Evolutionary conservation across 345 rosid genomes (phyloP).

Genomic region (Gossypium herbaceum): DNA sequence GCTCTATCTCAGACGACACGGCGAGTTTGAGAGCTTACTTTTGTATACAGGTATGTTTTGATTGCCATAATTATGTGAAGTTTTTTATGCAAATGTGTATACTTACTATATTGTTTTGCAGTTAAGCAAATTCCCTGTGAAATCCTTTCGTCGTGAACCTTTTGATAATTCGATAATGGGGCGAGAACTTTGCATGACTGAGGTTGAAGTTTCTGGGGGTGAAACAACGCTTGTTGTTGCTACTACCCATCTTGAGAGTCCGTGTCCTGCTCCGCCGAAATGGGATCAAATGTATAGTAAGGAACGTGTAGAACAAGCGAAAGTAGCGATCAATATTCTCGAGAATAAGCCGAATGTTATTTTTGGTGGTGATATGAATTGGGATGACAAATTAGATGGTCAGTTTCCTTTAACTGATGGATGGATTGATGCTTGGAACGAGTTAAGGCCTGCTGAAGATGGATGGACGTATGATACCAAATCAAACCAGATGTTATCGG

Average conservation of each 20-base stretch:
- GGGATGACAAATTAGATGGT: slow-evolving; percentile 91
- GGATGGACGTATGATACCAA: slow-evolving; percentile 95
- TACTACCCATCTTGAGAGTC: slow-evolving; percentile 98
- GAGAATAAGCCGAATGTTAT: slow-evolving; percentile 56
- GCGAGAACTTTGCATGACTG: slow-evolving; percentile 69
- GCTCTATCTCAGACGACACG: slow-evolving; percentile 50
- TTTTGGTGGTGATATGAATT: slow-evolving; percentile 92
- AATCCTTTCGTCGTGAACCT: slow-evolving; percentile 52
- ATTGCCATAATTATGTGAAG: background rate
- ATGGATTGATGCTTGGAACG: slow-evolving; percentile 82
- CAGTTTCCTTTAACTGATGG: slow-evolving; percentile 60
- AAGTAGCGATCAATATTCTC: slow-evolving; percentile 50
- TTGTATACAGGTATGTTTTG: slow-evolving; percentile 69
- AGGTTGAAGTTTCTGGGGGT: slow-evolving; percentile 55
- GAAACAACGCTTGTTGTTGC: slow-evolving; percentile 57
- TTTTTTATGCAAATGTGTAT: background rate
- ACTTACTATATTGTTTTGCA: slow-evolving; percentile 30
- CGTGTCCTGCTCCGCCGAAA: slow-evolving; percentile 83
- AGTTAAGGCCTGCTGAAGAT: slow-evolving; percentile 57
- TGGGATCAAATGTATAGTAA: slow-evolving; percentile 98
- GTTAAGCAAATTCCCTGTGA: slow-evolving; percentile 78
- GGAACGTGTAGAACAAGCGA: slow-evolving; percentile 83
- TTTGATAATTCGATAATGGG: slow-evolving; percentile 83
- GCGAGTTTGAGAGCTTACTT: slow-evolving; percentile 54
- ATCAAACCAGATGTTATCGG: slow-evolving; percentile 81